A percentile compares a stretch with the other conserved stretches of the same genome.
phyloP scores from a whole-genome alignment of 2,329 filamentous ascomycete species.

The Colletotrichum sp. region DNA sequence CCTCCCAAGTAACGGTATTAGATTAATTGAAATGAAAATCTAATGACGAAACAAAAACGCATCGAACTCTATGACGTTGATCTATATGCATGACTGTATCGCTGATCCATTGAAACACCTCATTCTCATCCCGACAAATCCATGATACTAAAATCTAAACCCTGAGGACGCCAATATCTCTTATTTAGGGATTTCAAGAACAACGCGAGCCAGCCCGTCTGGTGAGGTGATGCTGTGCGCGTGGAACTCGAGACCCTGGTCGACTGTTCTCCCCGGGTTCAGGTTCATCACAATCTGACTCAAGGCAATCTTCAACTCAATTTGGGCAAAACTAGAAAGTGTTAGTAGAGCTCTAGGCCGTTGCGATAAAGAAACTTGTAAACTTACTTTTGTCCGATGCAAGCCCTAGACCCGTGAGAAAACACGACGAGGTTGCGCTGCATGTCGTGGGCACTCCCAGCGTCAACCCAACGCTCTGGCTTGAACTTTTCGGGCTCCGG shows the following conservation, averaged over 20 bases:
- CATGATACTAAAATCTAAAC: no score
- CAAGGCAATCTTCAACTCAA: background rate
- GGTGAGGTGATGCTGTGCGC: background rate
- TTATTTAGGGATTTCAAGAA: background rate
- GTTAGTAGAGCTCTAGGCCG: background rate
- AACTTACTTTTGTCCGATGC: background rate
- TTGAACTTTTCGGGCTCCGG: background rate
- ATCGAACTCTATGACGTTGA: background rate
- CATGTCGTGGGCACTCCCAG: background rate
- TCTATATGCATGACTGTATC: background rate
- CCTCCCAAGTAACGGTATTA: background rate
- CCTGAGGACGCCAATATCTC: background rate
- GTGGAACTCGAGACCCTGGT: background rate
- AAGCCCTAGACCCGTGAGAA: background rate
- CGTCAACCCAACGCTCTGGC: background rate
- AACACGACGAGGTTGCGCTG: background rate
- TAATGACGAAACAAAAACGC: background rate
- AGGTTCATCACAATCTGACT: background rate
- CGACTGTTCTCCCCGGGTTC: background rate
- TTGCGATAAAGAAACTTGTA: background rate
- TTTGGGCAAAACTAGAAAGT: background rate
- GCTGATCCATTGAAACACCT: background rate
- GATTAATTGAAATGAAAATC: background rate
- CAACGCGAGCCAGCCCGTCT: background rate
- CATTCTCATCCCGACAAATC: background rate